phyloP scores from a whole-genome alignment of 768 basidiomycete genomes.

The Kwoniella dejecticola region DNA sequence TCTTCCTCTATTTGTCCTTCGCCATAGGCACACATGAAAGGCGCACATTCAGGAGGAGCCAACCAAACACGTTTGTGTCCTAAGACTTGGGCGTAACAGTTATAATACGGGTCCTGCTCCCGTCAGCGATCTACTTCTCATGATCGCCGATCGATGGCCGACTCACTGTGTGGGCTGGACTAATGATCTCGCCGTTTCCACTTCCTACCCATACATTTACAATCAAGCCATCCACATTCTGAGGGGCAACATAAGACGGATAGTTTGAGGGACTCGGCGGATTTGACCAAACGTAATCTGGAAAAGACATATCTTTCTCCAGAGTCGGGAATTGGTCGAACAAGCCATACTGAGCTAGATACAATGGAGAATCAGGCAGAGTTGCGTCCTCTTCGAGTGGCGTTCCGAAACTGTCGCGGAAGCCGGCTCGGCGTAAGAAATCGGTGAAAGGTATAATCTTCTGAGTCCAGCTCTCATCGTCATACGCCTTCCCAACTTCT shows the following conservation, averaged over 20 bases:
- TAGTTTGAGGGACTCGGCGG: constrained; percentile 59
- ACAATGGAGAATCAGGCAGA: constrained; percentile 56
- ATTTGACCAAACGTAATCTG: constrained; percentile 81
- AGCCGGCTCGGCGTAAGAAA: constrained; percentile 64
- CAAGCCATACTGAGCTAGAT: constrained; percentile 90
- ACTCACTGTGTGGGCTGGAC: constrained; percentile 86
- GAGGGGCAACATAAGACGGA: constrained; percentile 66
- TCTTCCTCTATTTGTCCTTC: constrained; percentile 7
- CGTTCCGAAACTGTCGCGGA: constrained; percentile 13
- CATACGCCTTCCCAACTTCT: constrained; percentile 84
- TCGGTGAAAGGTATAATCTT: constrained; percentile 73
- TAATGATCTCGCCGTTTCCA: constrained; percentile 68
- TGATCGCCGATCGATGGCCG: neutral
- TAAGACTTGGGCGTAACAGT: constrained; percentile 85
- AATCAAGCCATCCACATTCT: constrained; percentile 59
- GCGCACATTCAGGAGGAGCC: constrained; percentile 65
- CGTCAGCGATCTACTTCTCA: neutral
- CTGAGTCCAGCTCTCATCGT: constrained; percentile 77
- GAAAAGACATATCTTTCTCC: constrained; percentile 72
- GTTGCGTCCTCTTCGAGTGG: neutral
- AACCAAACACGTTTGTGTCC: constrained; percentile 91
- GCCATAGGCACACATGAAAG: constrained; percentile 62
- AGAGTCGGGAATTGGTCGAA: constrained; percentile 80
- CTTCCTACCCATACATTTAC: constrained; percentile 55
- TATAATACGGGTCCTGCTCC: constrained; percentile 85